phyloP scores from a whole-genome alignment of 202 grass and related monocot species.

The Sporobolus alterniflorus region DNA sequence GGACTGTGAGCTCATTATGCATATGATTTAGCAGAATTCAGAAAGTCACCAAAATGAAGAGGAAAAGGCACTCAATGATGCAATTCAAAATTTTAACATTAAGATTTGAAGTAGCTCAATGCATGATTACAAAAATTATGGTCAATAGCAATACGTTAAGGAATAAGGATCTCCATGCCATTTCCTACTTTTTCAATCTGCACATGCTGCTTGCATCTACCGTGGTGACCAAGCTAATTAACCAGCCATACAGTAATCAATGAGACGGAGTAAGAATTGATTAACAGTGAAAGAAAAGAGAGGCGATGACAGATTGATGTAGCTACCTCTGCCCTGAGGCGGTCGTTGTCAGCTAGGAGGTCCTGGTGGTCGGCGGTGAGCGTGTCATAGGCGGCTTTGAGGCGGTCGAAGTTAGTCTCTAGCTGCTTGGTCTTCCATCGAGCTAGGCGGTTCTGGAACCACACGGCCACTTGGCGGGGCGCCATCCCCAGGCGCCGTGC shows the following conservation, averaged over 20 bases:
- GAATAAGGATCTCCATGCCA: not conserved
- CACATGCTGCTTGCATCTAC: not conserved
- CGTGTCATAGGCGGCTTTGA: conserved; percentile 67
- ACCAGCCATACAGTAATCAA: not conserved
- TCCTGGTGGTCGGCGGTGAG: conserved; percentile 62
- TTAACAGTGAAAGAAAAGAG: not conserved
- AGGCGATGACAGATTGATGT: not conserved
- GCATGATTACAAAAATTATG: not conserved
- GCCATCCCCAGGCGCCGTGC: conserved; percentile 75
- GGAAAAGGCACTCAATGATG: not conserved
- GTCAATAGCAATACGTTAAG: not conserved
- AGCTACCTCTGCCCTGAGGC: conserved; percentile 61
- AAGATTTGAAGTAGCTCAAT: not conserved
- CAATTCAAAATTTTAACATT: not conserved
- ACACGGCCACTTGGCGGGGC: conserved; percentile 84
- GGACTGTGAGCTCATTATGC: not conserved
- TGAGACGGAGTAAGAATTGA: not conserved
- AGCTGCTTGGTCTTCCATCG: conserved; percentile 96
- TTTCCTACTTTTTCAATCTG: not conserved
- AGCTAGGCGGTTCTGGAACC: conserved; percentile 96
- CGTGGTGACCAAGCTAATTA: not conserved
- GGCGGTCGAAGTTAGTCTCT: conserved; percentile 74
- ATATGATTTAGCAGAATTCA: not conserved
- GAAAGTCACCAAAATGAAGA: not conserved
- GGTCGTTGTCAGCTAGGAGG: conserved; percentile 71